Evolutionary conservation across 2,329 filamentous ascomycete species (phyloP).

Genomic region (Exophiala phaeomuriformis): DNA sequence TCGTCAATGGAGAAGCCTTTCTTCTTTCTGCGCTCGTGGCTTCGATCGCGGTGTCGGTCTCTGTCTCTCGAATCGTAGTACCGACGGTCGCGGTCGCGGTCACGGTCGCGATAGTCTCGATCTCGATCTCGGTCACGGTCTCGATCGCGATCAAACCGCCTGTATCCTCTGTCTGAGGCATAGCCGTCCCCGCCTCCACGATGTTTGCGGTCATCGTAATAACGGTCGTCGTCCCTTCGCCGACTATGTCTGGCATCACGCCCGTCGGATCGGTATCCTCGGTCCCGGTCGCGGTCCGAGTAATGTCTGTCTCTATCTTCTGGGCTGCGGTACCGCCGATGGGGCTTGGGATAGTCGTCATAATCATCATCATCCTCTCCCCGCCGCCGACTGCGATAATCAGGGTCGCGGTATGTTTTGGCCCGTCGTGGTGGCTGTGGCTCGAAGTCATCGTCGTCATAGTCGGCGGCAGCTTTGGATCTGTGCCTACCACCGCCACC

Average conservation of each 20-base stretch:
- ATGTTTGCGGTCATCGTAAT: slow-evolving; percentile 15
- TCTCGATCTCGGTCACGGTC: slow-evolving; percentile 16
- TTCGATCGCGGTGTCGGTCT: slow-evolving; percentile 10
- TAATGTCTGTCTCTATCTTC: slow-evolving; percentile 13
- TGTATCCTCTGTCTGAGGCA: slow-evolving; percentile 19
- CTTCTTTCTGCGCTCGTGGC: slow-evolving; percentile 17
- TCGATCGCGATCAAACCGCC: slow-evolving; percentile 18
- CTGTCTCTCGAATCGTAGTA: slow-evolving; percentile 12
- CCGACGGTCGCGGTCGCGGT: slow-evolving; percentile 12
- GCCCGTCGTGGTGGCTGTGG: slow-evolving; percentile 14
- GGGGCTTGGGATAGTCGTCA: slow-evolving; percentile 12
- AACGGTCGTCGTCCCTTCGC: slow-evolving; percentile 16
- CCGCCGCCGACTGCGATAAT: slow-evolving; percentile 11
- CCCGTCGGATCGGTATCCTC: slow-evolving; percentile 19
- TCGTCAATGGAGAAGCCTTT: slow-evolving; percentile 22
- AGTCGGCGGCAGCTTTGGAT: slow-evolving; percentile 1
- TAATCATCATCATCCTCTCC: slow-evolving; percentile 18
- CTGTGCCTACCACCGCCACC: not conserved
- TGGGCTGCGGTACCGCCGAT: slow-evolving; percentile 14
- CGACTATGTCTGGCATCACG: slow-evolving; percentile 11
- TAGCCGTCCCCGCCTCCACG: slow-evolving; percentile 17
- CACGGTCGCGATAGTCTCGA: slow-evolving; percentile 16
- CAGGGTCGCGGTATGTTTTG: slow-evolving; percentile 14
- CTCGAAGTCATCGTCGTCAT: slow-evolving; percentile 16
- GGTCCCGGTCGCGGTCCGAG: slow-evolving; percentile 11